These are phyloP conservation scores for Sonneratia alba DNA, from an alignment of 345 rosid species.

Conservation along the genomic window DNA sequence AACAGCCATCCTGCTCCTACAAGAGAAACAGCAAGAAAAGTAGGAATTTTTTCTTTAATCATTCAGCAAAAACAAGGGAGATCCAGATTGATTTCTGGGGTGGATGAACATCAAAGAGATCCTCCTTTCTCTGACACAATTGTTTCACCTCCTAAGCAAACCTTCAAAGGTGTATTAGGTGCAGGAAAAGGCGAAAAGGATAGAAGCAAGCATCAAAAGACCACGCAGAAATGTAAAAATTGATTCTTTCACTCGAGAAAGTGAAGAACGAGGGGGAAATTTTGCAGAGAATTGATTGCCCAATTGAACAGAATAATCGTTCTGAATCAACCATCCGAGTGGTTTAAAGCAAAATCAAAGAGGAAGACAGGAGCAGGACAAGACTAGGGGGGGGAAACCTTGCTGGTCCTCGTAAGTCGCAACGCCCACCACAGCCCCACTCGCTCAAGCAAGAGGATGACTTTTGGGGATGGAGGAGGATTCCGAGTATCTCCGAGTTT, in stretches of 20 bases:
- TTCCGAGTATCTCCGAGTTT: neutral
- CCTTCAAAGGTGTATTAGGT: too few relatives aligned
- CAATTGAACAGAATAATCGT: too few relatives aligned
- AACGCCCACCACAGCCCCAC: neutral
- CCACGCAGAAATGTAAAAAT: neutral
- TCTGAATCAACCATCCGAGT: too few relatives aligned
- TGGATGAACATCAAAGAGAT: too few relatives aligned
- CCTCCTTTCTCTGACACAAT: too few relatives aligned
- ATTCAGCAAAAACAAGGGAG: neutral
- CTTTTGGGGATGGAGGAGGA: neutral
- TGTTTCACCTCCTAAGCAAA: too few relatives aligned
- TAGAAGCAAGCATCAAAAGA: neutral
- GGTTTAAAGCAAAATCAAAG: too few relatives aligned
- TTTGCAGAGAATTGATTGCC: too few relatives aligned
- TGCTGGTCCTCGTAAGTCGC: neutral
- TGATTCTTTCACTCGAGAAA: neutral
- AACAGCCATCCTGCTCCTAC: slow-evolving; percentile 38
- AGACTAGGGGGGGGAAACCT: neutral
- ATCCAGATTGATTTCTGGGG: neutral
- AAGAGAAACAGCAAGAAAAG: neutral
- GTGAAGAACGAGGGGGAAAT: too few relatives aligned
- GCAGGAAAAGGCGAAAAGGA: too few relatives aligned
- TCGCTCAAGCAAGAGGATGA: neutral
- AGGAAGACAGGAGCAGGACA: neutral
- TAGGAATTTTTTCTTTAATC: neutral